A percentile compares a stretch with the other conserved stretches of the same genome.
phyloP scores from a whole-genome alignment of 345 rosid genomes.

The Orychophragmus violaceus region DNA sequence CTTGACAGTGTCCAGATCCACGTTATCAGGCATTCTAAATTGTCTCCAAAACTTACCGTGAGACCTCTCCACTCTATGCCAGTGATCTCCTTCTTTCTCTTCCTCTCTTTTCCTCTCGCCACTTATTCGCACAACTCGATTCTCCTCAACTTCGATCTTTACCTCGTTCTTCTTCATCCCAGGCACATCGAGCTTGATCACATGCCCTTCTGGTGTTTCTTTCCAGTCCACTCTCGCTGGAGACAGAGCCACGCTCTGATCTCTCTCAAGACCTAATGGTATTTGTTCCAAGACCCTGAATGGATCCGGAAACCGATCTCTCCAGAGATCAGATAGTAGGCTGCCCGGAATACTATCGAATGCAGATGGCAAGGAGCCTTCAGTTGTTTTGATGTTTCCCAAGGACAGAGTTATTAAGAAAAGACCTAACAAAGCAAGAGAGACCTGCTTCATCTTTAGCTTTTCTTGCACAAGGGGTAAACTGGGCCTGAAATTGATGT shows the following conservation, averaged over 20 bases:
- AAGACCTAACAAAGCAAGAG: neutral
- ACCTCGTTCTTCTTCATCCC: constrained; percentile 72
- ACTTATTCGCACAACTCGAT: constrained; percentile 56
- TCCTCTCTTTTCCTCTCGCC: constrained; percentile 75
- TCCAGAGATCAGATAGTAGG: constrained; percentile 36
- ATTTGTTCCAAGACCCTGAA: constrained; percentile 58
- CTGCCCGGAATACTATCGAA: constrained; percentile 34
- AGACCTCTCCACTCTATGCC: constrained; percentile 79
- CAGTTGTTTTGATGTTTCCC: constrained; percentile 4
- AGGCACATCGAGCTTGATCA: constrained; percentile 59
- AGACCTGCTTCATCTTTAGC: constrained; percentile 1
- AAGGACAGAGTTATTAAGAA: constrained; percentile 17
- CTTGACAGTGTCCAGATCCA: constrained; percentile 50
- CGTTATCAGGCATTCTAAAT: constrained; percentile 68
- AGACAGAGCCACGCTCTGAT: constrained; percentile 35
- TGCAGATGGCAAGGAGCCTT: constrained; percentile 38
- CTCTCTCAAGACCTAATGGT: constrained; percentile 50
- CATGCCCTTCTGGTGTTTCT: constrained; percentile 66
- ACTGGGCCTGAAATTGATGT: neutral
- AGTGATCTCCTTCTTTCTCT: constrained; percentile 62
- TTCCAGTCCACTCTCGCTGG: constrained; percentile 78
- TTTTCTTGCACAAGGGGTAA: constrained; percentile 1
- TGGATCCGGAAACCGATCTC: constrained; percentile 42
- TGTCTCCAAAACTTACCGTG: constrained; percentile 82
- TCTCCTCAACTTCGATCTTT: constrained; percentile 69